Evolutionary conservation across 768 basidiomycete species (phyloP).

Genomic region (Multifurca ochricompacta): DNA sequence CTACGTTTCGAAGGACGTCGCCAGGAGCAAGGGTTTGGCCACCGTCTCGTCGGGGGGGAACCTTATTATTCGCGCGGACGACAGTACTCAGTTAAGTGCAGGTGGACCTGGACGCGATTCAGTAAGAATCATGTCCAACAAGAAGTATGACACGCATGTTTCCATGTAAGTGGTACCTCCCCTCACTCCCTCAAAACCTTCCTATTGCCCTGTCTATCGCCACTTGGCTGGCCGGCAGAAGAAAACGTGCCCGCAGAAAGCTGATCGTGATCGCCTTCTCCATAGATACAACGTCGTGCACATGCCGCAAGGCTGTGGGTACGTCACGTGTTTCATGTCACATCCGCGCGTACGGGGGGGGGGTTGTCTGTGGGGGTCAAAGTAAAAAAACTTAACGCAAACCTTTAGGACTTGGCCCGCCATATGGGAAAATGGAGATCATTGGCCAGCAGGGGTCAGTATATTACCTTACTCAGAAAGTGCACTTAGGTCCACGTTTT

Average conservation of each 20-base stretch:
- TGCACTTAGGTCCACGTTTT: too few relatives aligned
- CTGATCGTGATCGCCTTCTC: slow-evolving; percentile 3
- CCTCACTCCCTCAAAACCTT: too few relatives aligned
- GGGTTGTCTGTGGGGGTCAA: too few relatives aligned
- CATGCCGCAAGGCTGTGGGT: slow-evolving; percentile 59
- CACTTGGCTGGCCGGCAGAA: too few relatives aligned
- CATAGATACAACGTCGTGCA: slow-evolving; percentile 43
- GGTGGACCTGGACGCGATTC: slow-evolving; percentile 17
- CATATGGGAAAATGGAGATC: slow-evolving; percentile 41
- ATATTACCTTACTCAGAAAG: too few relatives aligned
- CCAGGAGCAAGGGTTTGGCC: slow-evolving; percentile 1
- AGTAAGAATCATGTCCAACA: slow-evolving; percentile 12
- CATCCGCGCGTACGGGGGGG: slow-evolving; percentile 2
- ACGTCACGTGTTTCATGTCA: slow-evolving; percentile 20
- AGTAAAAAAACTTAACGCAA: background rate
- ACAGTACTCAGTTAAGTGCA: slow-evolving; percentile 1
- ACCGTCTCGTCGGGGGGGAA: slow-evolving; percentile 8
- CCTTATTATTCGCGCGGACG: slow-evolving; percentile 8
- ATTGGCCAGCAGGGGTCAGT: slow-evolving; percentile 42
- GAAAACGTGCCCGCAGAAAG: too few relatives aligned
- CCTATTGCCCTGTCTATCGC: too few relatives aligned
- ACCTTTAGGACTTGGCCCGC: slow-evolving; percentile 42
- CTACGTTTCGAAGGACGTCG: slow-evolving; percentile 3
- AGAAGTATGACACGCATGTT: slow-evolving; percentile 15
- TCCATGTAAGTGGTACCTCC: slow-evolving; percentile 39